Evolutionary conservation across 306 rosid species (phyloP).

Genomic region (Prinsepia uniflora): DNA sequence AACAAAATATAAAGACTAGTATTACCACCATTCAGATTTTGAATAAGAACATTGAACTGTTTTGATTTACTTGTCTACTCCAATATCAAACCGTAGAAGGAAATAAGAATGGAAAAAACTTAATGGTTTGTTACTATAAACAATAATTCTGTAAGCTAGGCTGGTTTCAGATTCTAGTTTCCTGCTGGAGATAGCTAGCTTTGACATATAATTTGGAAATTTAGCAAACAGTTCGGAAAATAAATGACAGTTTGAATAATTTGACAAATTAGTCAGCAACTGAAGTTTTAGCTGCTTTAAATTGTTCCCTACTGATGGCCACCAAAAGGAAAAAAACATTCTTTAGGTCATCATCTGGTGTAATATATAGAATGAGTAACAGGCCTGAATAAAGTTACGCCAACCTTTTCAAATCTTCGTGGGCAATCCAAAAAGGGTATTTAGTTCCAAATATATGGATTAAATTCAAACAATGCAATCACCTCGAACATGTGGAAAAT

Average conservation of each 20-base stretch:
- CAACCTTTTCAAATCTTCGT: background rate
- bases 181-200: constrained; percentile 5
- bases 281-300: background rate
- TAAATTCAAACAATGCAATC: background rate
- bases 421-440: background rate
- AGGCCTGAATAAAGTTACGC: background rate
- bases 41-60: background rate
- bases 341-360: background rate
- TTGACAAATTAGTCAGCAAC: background rate
- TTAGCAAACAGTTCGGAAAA: background rate
- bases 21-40: background rate
- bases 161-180: background rate
- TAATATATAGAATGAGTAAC: background rate
- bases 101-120: constrained; percentile 1
- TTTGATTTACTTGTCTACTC: background rate
- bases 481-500: background rate
- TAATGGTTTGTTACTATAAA: background rate
- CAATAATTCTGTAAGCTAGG: background rate
- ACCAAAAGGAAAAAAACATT: background rate
- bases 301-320: background rate
- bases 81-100: background rate
- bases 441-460: background rate
- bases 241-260: background rate
- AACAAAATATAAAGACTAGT: constrained; percentile 12
- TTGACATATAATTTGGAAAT: too few relatives aligned